These are phyloP conservation scores for Chloroidium sp. DNA, from an alignment of 163 green algal genomes.

Conservation along the genomic window DNA sequence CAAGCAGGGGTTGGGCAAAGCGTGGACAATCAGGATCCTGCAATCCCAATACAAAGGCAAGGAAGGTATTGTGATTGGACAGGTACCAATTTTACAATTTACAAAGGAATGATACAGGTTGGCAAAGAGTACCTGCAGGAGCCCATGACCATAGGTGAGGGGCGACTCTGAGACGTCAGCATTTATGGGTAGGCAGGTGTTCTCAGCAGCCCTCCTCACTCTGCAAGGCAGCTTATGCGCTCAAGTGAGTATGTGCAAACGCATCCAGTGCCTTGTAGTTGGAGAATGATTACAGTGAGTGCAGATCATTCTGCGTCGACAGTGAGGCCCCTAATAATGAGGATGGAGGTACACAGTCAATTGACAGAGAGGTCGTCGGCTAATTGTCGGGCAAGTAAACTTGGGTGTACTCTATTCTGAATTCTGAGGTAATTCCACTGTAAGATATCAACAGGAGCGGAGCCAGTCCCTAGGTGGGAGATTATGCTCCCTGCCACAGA, in stretches of 20 bases:
- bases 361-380: neutral
- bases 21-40: neutral
- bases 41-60: neutral
- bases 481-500: too few species aligned
- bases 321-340: neutral
- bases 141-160: slow-evolving; percentile 70
- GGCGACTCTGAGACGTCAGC: slow-evolving; percentile 28
- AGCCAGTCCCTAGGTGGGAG: too few species aligned
- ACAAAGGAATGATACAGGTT: too few species aligned
- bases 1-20: neutral
- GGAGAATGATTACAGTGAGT: neutral
- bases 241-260: too few species aligned
- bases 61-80: neutral
- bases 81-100: neutral
- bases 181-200: slow-evolving; percentile 50
- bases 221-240: neutral
- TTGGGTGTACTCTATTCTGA: too few species aligned
- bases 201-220: slow-evolving; percentile 71
- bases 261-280: neutral
- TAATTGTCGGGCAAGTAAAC: too few species aligned
- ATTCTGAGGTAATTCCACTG: too few species aligned
- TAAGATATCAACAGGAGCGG: too few species aligned
- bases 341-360: neutral
- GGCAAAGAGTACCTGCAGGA: slow-evolving; percentile 60
- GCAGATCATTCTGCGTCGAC: neutral